These are phyloP conservation scores for Agaricus bisporus DNA, from an alignment of 768 basidiomycete genomes.

Conservation along the genomic window DNA sequence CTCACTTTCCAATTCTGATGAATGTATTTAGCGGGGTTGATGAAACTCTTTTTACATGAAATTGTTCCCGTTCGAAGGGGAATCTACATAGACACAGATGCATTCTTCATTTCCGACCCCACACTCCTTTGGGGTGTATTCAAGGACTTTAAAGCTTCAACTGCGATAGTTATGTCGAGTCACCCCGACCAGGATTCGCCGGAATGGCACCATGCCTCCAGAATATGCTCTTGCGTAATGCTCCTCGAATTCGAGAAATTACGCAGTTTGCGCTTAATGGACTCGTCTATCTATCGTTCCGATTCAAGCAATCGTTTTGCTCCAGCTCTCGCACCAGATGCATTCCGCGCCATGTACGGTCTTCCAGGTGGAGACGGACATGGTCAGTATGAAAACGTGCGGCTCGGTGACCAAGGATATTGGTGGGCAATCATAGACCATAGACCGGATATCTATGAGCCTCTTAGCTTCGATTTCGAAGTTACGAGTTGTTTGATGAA, in stretches of 20 bases:
- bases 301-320: constrained; percentile 18
- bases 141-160: constrained; percentile 22
- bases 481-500: constrained; percentile 43
- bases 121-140: constrained; percentile 40
- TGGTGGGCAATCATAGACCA: constrained; percentile 50
- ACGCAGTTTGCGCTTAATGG: constrained; percentile 38
- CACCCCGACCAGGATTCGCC: constrained; percentile 34
- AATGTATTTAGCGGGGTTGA: constrained; percentile 33
- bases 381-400: constrained; percentile 36
- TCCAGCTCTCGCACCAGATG: constrained; percentile 30
- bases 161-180: constrained; percentile 37
- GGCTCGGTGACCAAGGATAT: constrained; percentile 47
- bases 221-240: constrained; percentile 48
- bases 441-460: constrained; percentile 33
- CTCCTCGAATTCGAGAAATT: constrained; percentile 42
- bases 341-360: constrained; percentile 40
- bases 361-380: constrained; percentile 24
- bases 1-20: neutral
- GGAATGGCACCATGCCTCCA: constrained; percentile 39
- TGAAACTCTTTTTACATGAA: constrained; percentile 50
- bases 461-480: constrained; percentile 41
- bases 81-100: constrained; percentile 49
- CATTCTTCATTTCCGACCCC: constrained; percentile 42
- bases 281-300: constrained; percentile 33
- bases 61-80: constrained; percentile 40